Evolutionary conservation across 2,329 filamentous ascomycete species (phyloP).

Genomic region (Canariomyces notabilis): DNA sequence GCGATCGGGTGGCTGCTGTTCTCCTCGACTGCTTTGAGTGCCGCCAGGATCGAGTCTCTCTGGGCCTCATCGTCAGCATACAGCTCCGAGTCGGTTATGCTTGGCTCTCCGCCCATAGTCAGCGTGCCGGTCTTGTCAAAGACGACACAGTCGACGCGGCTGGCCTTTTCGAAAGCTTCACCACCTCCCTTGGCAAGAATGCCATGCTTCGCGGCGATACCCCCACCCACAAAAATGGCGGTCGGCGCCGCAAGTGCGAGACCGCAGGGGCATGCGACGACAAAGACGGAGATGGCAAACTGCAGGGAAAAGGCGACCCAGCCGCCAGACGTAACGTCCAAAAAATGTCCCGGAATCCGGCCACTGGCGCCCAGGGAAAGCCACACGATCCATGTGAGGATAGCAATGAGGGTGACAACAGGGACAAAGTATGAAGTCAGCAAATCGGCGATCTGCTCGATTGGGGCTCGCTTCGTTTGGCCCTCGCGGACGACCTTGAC

Average conservation of each 20-base stretch:
- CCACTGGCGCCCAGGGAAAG: conserved; percentile 58
- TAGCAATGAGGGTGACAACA: conserved; percentile 62
- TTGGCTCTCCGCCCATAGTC: conserved; percentile 67
- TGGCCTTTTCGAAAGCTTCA: conserved; percentile 81
- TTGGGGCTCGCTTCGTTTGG: conserved; percentile 68
- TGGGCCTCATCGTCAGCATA: conserved; percentile 32
- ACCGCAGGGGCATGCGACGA: conserved; percentile 81
- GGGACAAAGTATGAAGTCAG: conserved; percentile 76
- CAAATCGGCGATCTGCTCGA: conserved; percentile 68
- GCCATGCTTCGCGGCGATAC: conserved; percentile 71
- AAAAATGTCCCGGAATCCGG: conserved; percentile 50
- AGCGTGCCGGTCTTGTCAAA: conserved; percentile 89
- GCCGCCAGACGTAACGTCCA: conserved; percentile 52
- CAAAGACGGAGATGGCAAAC: conserved; percentile 81
- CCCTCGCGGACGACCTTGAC: conserved; percentile 72
- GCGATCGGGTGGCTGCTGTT: conserved; percentile 72
- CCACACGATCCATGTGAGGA: conserved; percentile 69
- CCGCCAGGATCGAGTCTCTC: conserved; percentile 40
- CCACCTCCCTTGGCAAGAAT: conserved; percentile 81
- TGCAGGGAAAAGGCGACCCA: conserved; percentile 71
- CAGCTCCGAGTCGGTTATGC: conserved; percentile 53
- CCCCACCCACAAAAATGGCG: conserved; percentile 77
- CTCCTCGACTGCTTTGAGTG: conserved; percentile 59
- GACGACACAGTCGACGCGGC: conserved; percentile 69
- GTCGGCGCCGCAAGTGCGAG: conserved; percentile 81